Evolutionary conservation across 2,329 filamentous ascomycete species (phyloP).

Genomic region (Stromatinia cepivora): DNA sequence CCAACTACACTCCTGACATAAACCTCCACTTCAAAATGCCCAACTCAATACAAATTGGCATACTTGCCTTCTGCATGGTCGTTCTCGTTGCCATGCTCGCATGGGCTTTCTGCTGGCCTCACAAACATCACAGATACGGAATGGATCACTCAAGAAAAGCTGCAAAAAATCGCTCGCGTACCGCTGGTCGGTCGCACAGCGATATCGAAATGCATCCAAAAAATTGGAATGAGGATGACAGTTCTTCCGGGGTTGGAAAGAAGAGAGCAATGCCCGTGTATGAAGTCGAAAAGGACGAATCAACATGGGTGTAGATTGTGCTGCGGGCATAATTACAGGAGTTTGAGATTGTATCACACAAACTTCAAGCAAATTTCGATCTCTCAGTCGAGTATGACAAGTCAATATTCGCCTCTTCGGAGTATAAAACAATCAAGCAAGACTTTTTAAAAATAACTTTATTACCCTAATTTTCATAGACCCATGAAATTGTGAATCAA

Average conservation of each 20-base stretch:
- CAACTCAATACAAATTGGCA: not conserved
- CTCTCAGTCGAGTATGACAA: not conserved
- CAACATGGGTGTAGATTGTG: not conserved
- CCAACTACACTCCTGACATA: not conserved
- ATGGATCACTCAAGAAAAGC: not conserved
- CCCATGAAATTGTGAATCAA: not conserved
- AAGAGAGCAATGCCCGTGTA: not conserved
- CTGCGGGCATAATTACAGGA: not conserved
- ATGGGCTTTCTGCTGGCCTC: slow-evolving; percentile 19
- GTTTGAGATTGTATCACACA: not conserved
- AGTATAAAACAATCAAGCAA: not conserved
- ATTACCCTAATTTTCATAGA: too few relatives aligned
- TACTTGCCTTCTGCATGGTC: slow-evolving; percentile 14
- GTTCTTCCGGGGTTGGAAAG: not conserved
- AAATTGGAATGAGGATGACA: not conserved
- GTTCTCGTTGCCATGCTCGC: slow-evolving; percentile 2
- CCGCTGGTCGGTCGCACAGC: slow-evolving; percentile 13
- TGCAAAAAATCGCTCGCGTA: slow-evolving; percentile 11
- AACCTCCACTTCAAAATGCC: not conserved
- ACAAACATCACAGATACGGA: not conserved
- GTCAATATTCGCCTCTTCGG: not conserved
- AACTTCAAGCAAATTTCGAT: not conserved
- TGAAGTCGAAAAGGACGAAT: not conserved
- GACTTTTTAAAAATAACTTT: not conserved
- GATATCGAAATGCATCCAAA: slow-evolving; percentile 19